Conservation (phyloP, 1,139 yeast genomes). For the Sugiyamaella grinbergsii region DNA sequence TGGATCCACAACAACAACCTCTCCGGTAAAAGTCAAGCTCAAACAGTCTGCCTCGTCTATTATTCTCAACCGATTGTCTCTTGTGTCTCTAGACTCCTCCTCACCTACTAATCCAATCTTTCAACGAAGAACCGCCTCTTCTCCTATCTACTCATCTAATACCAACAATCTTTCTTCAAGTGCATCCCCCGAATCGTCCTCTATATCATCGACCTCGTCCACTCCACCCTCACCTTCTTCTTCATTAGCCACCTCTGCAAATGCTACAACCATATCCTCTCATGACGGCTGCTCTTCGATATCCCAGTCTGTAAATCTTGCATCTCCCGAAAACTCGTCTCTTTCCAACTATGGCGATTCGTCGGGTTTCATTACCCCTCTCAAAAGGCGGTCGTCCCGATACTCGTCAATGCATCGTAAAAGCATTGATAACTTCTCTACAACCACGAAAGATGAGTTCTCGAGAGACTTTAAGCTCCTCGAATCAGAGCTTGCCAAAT, state of each 20-base stretch:
- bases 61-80: slow-evolving; percentile 10
- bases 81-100: slow-evolving; percentile 3
- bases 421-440: slow-evolving; percentile 6
- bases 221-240: slow-evolving; percentile 19
- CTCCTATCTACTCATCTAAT: slow-evolving; percentile 4
- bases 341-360: slow-evolving; percentile 9
- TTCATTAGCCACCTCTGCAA: slow-evolving; percentile 24
- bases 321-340: slow-evolving; percentile 15
- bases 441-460: slow-evolving; percentile 19
- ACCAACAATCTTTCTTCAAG: not conserved
- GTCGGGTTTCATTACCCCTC: slow-evolving; percentile 20
- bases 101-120: slow-evolving; percentile 8
- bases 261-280: slow-evolving; percentile 27
- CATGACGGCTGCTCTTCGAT: slow-evolving; percentile 24
- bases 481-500: slow-evolving; percentile 36
- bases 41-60: slow-evolving; percentile 11
- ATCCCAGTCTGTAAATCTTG: slow-evolving; percentile 22
- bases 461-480: slow-evolving; percentile 32
- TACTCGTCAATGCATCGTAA: slow-evolving; percentile 12
- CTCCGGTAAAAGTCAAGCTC: slow-evolving; percentile 3
- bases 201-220: slow-evolving; percentile 18
- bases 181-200: slow-evolving; percentile 12
- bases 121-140: slow-evolving; percentile 13
- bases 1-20: slow-evolving; percentile 5
- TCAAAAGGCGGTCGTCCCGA: slow-evolving; percentile 4